Percentiles rank a stretch among this genome's conserved stretches.
phyloP scores from a whole-genome alignment of 192 early-diverging fungal species.

The Polychytrium aggregatum region DNA sequence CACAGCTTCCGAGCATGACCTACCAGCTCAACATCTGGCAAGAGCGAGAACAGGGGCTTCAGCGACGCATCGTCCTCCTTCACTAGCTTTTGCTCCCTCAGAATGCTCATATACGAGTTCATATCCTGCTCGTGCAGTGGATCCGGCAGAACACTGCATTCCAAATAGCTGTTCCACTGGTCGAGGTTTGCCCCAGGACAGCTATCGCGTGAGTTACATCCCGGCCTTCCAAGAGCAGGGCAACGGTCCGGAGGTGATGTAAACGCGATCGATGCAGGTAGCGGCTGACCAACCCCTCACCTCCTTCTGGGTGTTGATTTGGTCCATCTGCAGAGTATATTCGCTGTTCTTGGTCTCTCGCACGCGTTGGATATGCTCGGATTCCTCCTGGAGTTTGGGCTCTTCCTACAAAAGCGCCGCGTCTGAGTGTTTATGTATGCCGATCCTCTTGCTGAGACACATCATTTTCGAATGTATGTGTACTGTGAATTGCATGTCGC shows the following conservation, averaged over 20 bases:
- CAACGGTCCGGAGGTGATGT: not conserved
- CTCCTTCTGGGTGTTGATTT: slow-evolving; percentile 1
- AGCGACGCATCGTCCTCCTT: slow-evolving; percentile 26
- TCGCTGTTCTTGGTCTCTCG: slow-evolving; percentile 5
- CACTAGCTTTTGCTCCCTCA: slow-evolving; percentile 19
- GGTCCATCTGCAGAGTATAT: slow-evolving; percentile 1
- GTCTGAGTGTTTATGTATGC: not conserved
- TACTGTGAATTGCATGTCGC: not conserved
- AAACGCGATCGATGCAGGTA: not conserved
- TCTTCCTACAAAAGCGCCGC: not conserved
- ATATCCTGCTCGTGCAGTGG: slow-evolving; percentile 32
- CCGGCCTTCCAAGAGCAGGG: not conserved
- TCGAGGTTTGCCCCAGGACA: not conserved
- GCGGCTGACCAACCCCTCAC: slow-evolving; percentile 5
- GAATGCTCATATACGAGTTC: slow-evolving; percentile 32
- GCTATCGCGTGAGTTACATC: not conserved
- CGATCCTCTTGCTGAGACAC: not conserved
- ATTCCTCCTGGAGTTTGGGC: slow-evolving; percentile 26
- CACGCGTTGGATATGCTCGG: slow-evolving; percentile 6
- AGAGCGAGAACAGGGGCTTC: slow-evolving; percentile 9
- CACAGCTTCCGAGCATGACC: not conserved
- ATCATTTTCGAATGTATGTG: not conserved
- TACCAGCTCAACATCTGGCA: slow-evolving; percentile 28
- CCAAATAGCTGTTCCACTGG: slow-evolving; percentile 37
- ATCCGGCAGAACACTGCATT: slow-evolving; percentile 33